Percentiles rank a stretch among this genome's conserved stretches.
These are phyloP conservation scores for Tetradesmus lagerheimii DNA, from an alignment of 139 green algal species.

Conservation along the genomic window DNA sequence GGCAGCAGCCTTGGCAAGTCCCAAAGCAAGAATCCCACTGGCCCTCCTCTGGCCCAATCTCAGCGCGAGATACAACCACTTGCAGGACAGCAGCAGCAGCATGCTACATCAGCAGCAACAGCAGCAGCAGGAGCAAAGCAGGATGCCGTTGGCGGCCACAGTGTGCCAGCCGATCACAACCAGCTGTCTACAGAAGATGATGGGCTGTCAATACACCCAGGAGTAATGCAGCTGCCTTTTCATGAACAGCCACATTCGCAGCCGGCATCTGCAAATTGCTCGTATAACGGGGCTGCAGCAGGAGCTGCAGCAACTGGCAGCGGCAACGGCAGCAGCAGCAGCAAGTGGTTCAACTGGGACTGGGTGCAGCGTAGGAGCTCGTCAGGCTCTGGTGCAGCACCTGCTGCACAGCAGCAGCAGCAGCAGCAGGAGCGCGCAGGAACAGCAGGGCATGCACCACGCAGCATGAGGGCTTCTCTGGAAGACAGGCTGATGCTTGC, in stretches of 20 bases:
- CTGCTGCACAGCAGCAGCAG: conserved; percentile 9
- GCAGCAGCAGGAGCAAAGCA: not conserved
- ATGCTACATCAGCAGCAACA: not conserved
- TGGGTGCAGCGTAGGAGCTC: not conserved
- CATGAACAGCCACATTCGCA: not conserved
- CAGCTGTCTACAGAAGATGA: not conserved
- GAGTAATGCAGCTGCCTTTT: not conserved
- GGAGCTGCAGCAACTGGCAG: not conserved
- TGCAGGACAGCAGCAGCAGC: not conserved
- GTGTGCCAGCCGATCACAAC: not conserved
- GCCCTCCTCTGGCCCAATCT: not conserved
- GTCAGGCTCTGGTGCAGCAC: not conserved
- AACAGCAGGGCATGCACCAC: not conserved
- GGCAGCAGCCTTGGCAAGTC: not conserved
- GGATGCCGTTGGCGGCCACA: not conserved
- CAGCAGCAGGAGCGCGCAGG: not conserved
- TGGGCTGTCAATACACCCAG: not conserved
- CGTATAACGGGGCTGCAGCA: not conserved
- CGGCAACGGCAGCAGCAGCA: not conserved
- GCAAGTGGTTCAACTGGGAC: not conserved
- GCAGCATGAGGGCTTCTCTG: not conserved
- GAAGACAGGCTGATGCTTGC: not conserved
- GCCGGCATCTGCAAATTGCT: not conserved
- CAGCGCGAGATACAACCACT: too few species aligned
- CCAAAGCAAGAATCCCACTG: not conserved